phyloP scores from a whole-genome alignment of 2,329 filamentous ascomycete species.

The Coniochaeta prunicola region DNA sequence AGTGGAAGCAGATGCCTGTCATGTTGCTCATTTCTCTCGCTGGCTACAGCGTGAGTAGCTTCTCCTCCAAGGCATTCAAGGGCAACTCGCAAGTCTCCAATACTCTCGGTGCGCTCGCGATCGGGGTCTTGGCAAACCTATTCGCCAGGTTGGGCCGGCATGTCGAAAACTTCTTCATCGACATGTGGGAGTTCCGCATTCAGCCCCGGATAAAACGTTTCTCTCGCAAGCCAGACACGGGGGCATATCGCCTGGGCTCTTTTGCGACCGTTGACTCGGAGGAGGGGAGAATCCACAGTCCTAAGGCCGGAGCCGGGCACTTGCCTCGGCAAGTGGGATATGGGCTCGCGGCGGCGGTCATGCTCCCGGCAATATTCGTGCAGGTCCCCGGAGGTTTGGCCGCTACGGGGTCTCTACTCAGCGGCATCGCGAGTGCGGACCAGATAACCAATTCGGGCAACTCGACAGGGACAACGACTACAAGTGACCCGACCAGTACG shows the following conservation, averaged over 20 bases:
- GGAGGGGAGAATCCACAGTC: background rate
- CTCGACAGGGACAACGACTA: slow-evolving; percentile 18
- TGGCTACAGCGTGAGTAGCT: slow-evolving; percentile 71
- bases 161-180: slow-evolving; percentile 46
- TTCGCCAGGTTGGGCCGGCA: slow-evolving; percentile 63
- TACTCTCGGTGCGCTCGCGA: slow-evolving; percentile 67
- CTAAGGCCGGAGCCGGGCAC: slow-evolving; percentile 13
- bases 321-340: slow-evolving; percentile 49
- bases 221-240: slow-evolving; percentile 13
- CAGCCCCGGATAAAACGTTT: slow-evolving; percentile 29
- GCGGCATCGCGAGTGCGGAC: slow-evolving; percentile 50
- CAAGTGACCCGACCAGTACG: slow-evolving; percentile 8
- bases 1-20: slow-evolving; percentile 68
- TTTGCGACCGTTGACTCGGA: background rate
- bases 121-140: slow-evolving; percentile 72
- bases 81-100: slow-evolving; percentile 69
- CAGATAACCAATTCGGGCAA: slow-evolving; percentile 33
- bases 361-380: slow-evolving; percentile 80
- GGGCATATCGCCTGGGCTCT: slow-evolving; percentile 5
- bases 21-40: slow-evolving; percentile 69
- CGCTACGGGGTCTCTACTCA: slow-evolving; percentile 49
- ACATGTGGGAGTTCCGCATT: slow-evolving; percentile 44
- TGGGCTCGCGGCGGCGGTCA: slow-evolving; percentile 70
- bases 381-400: slow-evolving; percentile 59
- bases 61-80: slow-evolving; percentile 57